A percentile compares a stretch with the other conserved stretches of the same genome.
Evolutionary conservation across 2,329 filamentous ascomycete genomes (phyloP).

Genomic region (Aspergillus tamarii): DNA sequence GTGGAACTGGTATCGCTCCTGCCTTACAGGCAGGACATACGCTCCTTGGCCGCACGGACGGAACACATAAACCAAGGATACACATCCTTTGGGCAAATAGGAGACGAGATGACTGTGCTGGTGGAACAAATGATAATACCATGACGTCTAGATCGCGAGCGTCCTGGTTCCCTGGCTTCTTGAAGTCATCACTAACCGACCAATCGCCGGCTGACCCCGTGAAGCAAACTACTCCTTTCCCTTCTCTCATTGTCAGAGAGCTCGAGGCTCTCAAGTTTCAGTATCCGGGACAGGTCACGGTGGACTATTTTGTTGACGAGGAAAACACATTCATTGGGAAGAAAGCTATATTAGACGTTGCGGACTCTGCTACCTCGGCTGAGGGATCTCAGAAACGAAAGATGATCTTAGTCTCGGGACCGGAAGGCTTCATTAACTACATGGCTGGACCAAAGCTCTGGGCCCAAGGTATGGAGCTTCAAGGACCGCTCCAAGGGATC

Average conservation of each 20-base stretch:
- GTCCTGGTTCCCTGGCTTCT: slow-evolving; percentile 37
- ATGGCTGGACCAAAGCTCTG: slow-evolving; percentile 81
- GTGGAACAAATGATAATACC: slow-evolving; percentile 57
- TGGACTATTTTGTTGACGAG: slow-evolving; percentile 82
- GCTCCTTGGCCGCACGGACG: slow-evolving; percentile 47
- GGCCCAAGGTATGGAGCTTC: slow-evolving; percentile 70
- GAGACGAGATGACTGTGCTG: slow-evolving; percentile 65
- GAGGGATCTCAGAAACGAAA: slow-evolving; percentile 36
- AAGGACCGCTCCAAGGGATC: slow-evolving; percentile 74
- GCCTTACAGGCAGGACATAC: slow-evolving; percentile 78
- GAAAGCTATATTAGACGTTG: slow-evolving; percentile 48
- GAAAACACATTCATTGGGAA: slow-evolving; percentile 70
- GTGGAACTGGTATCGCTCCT: slow-evolving; percentile 89
- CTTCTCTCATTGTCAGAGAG: slow-evolving; percentile 58
- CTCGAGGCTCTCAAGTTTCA: slow-evolving; percentile 64
- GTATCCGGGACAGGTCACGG: slow-evolving; percentile 60
- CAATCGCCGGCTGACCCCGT: neutral
- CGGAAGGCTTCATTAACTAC: slow-evolving; percentile 82
- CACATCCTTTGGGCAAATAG: slow-evolving; percentile 84
- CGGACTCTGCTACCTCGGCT: slow-evolving; percentile 23
- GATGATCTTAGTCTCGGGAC: slow-evolving; percentile 83
- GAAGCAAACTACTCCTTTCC: slow-evolving; percentile 9
- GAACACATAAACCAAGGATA: slow-evolving; percentile 52
- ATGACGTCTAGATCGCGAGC: slow-evolving; percentile 15
- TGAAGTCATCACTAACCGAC: slow-evolving; percentile 20